Evolutionary conservation across 345 rosid species (phyloP).

Genomic region (Melaleuca quinquenervia): DNA sequence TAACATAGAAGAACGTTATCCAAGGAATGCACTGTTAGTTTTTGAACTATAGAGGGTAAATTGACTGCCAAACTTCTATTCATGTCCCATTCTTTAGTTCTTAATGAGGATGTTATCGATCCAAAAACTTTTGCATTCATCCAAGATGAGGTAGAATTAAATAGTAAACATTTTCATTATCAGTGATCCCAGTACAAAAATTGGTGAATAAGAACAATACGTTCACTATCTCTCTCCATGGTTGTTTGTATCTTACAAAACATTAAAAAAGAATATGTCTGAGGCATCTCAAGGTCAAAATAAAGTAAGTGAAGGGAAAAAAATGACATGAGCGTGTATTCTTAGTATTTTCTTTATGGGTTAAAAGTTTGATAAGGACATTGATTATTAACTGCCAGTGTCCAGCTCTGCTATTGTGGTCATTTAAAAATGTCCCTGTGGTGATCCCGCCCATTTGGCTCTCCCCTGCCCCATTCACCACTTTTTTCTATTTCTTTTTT

Average conservation of each 20-base stretch:
- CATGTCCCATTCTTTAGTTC: neutral
- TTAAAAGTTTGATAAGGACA: neutral
- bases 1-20: neutral
- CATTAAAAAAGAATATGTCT: neutral
- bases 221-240: neutral
- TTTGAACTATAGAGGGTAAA: neutral
- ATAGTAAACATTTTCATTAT: neutral
- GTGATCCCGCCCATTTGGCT: neutral
- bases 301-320: neutral
- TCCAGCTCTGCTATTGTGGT: neutral
- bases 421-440: neutral
- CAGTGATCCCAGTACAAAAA: neutral
- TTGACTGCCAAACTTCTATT: neutral
- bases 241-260: neutral
- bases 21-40: neutral
- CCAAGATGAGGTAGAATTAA: neutral
- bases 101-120: neutral
- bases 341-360: neutral
- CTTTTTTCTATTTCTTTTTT: neutral
- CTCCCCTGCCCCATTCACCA: neutral
- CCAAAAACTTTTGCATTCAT: neutral
- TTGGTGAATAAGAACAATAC: neutral
- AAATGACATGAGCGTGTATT: neutral
- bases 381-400: neutral
- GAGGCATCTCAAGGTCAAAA: neutral